Evolutionary conservation across 106 monocot genomes (phyloP).

Genomic region (Narthecium ossifragum): DNA sequence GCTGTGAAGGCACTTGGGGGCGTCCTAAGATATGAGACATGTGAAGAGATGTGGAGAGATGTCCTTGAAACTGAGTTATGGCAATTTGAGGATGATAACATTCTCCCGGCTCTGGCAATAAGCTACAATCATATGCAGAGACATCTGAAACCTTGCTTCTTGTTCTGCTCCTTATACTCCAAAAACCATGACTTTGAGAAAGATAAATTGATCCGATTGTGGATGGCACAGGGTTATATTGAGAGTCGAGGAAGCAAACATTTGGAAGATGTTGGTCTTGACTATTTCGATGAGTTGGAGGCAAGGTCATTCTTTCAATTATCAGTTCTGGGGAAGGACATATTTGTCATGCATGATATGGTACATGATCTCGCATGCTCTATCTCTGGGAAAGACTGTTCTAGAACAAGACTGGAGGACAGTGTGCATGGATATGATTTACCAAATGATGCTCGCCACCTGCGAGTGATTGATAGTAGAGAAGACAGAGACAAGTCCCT

Average conservation of each 20-base stretch:
- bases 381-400: constrained; percentile 6
- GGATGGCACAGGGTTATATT: constrained; percentile 34
- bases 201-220: constrained; percentile 15
- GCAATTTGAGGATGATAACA: constrained; percentile 11
- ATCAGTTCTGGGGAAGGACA: not conserved
- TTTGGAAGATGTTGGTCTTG: constrained; percentile 13
- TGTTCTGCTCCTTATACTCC: constrained; percentile 26
- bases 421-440: too few species aligned
- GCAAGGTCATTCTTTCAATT: constrained; percentile 14
- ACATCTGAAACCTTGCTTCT: constrained; percentile 28
- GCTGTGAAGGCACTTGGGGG: constrained; percentile 21
- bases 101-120: constrained; percentile 15
- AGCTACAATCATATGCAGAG: constrained; percentile 22
- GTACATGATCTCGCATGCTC: constrained; percentile 13
- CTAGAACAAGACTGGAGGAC: too few species aligned
- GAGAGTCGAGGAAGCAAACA: not conserved
- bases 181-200: constrained; percentile 6
- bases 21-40: constrained; percentile 2
- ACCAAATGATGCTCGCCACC: too few species aligned
- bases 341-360: constrained; percentile 11
- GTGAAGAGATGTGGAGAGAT: constrained; percentile 19
- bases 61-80: constrained; percentile 25
- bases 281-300: constrained; percentile 21
- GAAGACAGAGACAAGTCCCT: too few species aligned
- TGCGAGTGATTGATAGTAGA: too few species aligned